Conservation (phyloP, 1,284 basidiomycete species). For the Mycosarcoma mackinlayi region DNA sequence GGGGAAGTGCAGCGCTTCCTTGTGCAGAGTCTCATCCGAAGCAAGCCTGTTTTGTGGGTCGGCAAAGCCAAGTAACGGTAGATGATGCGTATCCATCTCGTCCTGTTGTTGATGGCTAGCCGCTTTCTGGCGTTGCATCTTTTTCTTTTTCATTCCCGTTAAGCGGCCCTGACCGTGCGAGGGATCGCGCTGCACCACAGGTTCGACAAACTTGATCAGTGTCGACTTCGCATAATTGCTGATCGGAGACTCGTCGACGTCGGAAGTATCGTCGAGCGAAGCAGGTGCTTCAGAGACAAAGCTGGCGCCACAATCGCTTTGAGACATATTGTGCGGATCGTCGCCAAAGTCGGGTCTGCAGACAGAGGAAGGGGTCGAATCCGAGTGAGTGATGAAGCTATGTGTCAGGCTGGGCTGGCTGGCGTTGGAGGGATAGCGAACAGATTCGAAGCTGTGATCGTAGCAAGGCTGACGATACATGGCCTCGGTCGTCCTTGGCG, state of each 20-base stretch:
- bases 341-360: slow-evolving; percentile 35
- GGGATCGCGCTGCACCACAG: slow-evolving; percentile 33
- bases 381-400: slow-evolving; percentile 40
- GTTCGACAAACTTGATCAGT: slow-evolving; percentile 45
- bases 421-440: slow-evolving; percentile 36
- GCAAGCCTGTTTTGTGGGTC: slow-evolving; percentile 11
- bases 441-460: slow-evolving; percentile 32
- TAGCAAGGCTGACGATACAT: slow-evolving; percentile 23
- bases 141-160: slow-evolving; percentile 46
- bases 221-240: slow-evolving; percentile 21
- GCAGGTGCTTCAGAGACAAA: slow-evolving; percentile 25
- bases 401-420: slow-evolving; percentile 42
- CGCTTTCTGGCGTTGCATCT: slow-evolving; percentile 24
- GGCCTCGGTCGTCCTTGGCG: neutral
- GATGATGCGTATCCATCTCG: slow-evolving; percentile 16
- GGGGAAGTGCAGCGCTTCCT: slow-evolving; percentile 27
- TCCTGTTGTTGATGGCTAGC: neutral
- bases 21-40: slow-evolving; percentile 10
- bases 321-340: slow-evolving; percentile 19
- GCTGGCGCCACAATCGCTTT: slow-evolving; percentile 30
- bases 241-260: slow-evolving; percentile 19
- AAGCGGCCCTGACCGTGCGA: slow-evolving; percentile 13
- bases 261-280: slow-evolving; percentile 37
- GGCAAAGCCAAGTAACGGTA: slow-evolving; percentile 34
- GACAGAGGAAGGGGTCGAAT: slow-evolving; percentile 38